Conservation (phyloP, 352 stramenopile species). For the Pythium coloratum region DNA sequence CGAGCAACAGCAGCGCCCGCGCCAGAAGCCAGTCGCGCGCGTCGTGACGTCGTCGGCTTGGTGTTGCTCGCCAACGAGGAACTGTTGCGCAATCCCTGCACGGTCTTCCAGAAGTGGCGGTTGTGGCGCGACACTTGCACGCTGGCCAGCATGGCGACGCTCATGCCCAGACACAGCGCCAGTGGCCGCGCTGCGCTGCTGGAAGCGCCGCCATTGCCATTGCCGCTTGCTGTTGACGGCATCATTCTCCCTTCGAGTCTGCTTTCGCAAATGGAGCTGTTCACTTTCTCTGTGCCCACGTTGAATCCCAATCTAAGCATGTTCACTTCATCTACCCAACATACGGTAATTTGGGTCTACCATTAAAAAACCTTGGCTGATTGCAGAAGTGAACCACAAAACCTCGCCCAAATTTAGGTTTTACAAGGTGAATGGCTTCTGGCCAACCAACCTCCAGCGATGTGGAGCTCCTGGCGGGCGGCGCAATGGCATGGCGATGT, state of each 20-base stretch:
- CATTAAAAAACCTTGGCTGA: neutral
- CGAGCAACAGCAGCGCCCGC: neutral
- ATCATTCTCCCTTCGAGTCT: neutral
- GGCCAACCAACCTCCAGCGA: constrained; percentile 13
- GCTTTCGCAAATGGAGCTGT: neutral
- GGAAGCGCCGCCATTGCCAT: neutral
- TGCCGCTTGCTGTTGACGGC: neutral
- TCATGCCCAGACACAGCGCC: constrained; percentile 67
- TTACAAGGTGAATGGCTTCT: constrained; percentile 9
- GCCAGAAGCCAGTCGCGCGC: neutral
- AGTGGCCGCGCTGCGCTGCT: constrained; percentile 30
- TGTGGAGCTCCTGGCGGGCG: neutral
- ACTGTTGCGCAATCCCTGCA: constrained; percentile 25
- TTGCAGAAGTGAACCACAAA: neutral
- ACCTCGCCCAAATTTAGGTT: constrained; percentile 21
- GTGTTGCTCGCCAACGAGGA: neutral
- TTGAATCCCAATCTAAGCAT: neutral
- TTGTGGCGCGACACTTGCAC: constrained; percentile 59
- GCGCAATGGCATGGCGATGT: neutral
- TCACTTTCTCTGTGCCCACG: neutral
- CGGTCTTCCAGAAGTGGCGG: constrained; percentile 46
- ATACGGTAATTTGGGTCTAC: neutral
- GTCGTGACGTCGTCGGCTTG: constrained; percentile 3
- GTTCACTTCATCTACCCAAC: neutral
- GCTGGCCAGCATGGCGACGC: constrained; percentile 67